Percentiles rank a stretch among this genome's conserved stretches.
Evolutionary conservation across 2,329 filamentous ascomycete species (phyloP).

Genomic region (Trichophyton mentagrophytes): DNA sequence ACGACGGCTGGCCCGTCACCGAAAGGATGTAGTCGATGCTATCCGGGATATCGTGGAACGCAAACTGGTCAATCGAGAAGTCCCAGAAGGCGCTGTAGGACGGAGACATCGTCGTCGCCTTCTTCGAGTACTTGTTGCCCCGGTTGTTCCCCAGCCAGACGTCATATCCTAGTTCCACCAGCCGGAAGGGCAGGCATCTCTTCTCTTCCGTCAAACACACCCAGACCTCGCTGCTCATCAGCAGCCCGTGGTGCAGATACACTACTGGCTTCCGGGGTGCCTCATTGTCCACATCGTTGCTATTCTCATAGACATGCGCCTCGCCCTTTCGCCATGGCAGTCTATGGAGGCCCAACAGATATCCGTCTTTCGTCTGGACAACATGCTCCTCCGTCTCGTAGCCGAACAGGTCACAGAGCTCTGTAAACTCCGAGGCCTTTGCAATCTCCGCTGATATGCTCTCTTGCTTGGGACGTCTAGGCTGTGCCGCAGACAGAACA

Average conservation of each 20-base stretch:
- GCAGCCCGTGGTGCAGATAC: constrained; percentile 86
- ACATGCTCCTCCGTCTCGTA: constrained; percentile 95
- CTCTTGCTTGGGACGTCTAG: constrained; percentile 52
- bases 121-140: constrained; percentile 98
- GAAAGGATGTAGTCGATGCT: constrained; percentile 83
- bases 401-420: constrained; percentile 81
- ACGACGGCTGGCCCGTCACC: constrained; percentile 65
- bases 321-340: constrained; percentile 73
- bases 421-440: constrained; percentile 80
- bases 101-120: constrained; percentile 64
- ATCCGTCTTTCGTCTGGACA: constrained; percentile 87
- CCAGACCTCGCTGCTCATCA: constrained; percentile 99
- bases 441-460: constrained; percentile 63
- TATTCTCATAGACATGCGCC: constrained; percentile 61
- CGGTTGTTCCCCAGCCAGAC: constrained; percentile 98
- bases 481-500: constrained; percentile 55
- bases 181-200: constrained; percentile 72
- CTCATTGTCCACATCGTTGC: constrained; percentile 35
- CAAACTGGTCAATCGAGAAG: constrained; percentile 97
- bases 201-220: constrained; percentile 79
- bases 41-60: constrained; percentile 93
- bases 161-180: constrained; percentile 86
- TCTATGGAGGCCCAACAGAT: constrained; percentile 78
- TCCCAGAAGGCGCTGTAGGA: constrained; percentile 77
- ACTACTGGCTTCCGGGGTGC: constrained; percentile 70